Base-by-base conservation (phyloP, 805 yeast species). In the Saccharomycodes ludwigii region DNA sequence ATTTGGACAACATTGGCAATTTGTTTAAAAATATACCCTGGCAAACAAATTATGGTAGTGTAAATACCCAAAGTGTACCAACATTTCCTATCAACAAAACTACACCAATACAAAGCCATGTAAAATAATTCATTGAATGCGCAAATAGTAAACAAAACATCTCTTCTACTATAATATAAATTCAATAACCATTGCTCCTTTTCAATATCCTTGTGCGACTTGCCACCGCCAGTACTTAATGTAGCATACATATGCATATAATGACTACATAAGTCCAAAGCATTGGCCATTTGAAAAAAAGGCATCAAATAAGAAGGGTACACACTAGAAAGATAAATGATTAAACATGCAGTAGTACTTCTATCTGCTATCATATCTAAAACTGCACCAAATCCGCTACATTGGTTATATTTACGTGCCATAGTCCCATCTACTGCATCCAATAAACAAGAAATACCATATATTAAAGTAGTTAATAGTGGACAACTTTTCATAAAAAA, bases 231-330 rank as follows among this genome's bases (percentile, higher is more conserved):
- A 23, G 74, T 63, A 32, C 76, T 68, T 45, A 86, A 63, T 60
- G 84, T 80, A 25, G 97, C 95, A 56, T 86, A 86, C 98, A 91
- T 91, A 61, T 91, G 98, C 81, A 91, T 82, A 61, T 91, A 91
- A 54, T 91, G 99, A 32, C 94, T 80, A 2, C 96, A 85, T 46
- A 91, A 67, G 50, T 81, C 93, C 45, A 91, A 63, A 8, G 93
- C 79, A 31, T 86, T 75, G 44, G 91, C 65, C 17, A 82, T 44
- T 60, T 91, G 99, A 76, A 88, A 86, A 6, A 74, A 30, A 9
- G 52, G 49, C 24, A 48, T 43, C 35, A 41, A 48, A n/a, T 32
- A 14, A 10, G 28, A 19, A 15, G n/a, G 6, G 49, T 82, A 88
- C 29, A 80, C 62, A 22, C 81, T 75, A 42, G 91, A 73, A 36